phyloP scores from a whole-genome alignment of 192 early-diverging fungal species.

The Linnemannia exigua region DNA sequence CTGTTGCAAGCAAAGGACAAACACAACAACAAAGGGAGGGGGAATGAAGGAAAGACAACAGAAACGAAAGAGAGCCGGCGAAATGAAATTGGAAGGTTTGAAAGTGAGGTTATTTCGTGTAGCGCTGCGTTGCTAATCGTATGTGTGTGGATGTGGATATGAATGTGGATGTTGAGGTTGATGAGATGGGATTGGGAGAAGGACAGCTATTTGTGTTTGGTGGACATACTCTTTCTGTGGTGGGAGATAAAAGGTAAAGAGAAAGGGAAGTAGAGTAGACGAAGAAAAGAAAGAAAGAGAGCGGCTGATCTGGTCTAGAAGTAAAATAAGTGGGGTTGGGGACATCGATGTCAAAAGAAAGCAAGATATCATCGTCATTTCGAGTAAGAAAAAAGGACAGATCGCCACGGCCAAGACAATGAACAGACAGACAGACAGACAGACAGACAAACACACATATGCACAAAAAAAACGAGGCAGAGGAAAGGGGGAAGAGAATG shows the following conservation, averaged over 20 bases:
- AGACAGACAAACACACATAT: not conserved
- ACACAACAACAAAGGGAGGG: slow-evolving; percentile 11
- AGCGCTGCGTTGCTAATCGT: not conserved
- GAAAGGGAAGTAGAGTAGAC: not conserved
- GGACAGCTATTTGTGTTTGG: not conserved
- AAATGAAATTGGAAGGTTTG: not conserved
- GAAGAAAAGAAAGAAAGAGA: slow-evolving; percentile 2
- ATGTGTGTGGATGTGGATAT: not conserved
- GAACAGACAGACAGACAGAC: not conserved
- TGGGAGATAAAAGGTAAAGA: not conserved
- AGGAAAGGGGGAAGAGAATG: not conserved
- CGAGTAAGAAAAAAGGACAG: not conserved
- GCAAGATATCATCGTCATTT: not conserved
- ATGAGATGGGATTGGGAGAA: not conserved
- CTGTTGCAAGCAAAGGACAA: not conserved
- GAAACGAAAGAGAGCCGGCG: not conserved
- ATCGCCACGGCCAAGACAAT: not conserved
- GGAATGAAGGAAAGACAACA: not conserved
- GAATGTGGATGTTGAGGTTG: not conserved
- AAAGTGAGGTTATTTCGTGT: not conserved
- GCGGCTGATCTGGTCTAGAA: not conserved
- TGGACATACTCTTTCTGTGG: not conserved
- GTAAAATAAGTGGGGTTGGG: not conserved
- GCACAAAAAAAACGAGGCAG: not conserved
- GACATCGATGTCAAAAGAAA: not conserved